These are phyloP conservation scores for Calocera cornea DNA, from an alignment of 768 basidiomycete species.

Conservation along the genomic window DNA sequence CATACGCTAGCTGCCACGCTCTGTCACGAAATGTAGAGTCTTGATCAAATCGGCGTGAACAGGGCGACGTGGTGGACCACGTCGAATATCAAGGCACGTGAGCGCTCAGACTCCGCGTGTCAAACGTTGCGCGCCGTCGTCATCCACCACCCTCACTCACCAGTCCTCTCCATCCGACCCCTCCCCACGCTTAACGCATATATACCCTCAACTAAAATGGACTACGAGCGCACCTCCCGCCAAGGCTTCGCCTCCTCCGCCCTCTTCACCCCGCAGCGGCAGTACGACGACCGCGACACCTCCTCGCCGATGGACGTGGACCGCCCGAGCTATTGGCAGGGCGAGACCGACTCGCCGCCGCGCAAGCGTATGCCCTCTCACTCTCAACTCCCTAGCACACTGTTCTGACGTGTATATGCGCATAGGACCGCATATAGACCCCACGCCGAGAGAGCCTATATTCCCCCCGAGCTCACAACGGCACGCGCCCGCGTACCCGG, in stretches of 20 bases:
- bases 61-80: no score
- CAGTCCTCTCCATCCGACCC: no score
- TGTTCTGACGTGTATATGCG: not conserved
- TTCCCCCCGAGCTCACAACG: not conserved
- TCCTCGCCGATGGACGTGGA: not conserved
- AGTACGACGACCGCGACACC: not conserved
- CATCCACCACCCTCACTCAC: no score
- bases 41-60: no score
- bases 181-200: no score
- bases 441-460: not conserved
- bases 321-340: not conserved
- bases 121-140: no score
- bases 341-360: not conserved
- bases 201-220: not conserved
- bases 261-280: not conserved
- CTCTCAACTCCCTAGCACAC: no score
- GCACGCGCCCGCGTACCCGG: not conserved
- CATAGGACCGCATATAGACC: not conserved
- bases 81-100: no score
- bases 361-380: not conserved
- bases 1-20: no score
- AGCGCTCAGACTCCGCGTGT: no score
- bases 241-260: not conserved
- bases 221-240: not conserved
- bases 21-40: no score